phyloP scores from a whole-genome alignment of 305 asterid species.

The Fraxinus xanthoxyloides region DNA sequence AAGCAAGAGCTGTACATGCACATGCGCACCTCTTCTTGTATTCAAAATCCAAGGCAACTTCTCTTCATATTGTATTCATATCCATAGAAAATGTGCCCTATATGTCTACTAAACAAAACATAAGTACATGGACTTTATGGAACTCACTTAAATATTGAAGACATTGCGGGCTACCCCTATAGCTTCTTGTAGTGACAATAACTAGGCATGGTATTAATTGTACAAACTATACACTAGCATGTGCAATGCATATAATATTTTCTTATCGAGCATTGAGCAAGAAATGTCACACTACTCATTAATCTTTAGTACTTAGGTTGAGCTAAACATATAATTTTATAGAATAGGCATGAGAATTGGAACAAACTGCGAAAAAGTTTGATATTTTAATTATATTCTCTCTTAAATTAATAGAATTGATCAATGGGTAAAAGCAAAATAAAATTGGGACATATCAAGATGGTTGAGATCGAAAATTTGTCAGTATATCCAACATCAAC shows the following conservation, averaged over 20 bases:
- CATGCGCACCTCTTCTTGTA: not conserved
- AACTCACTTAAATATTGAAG: not conserved
- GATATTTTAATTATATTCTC: not conserved
- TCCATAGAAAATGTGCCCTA: not conserved
- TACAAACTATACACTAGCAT: not conserved
- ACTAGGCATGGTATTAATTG: not conserved
- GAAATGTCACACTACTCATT: not conserved
- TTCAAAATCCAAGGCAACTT: not conserved
- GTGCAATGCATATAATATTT: not conserved
- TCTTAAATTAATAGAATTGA: not conserved
- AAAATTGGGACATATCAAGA: not conserved
- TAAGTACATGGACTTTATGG: not conserved
- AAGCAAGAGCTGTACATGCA: not conserved
- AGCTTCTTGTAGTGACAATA: not conserved
- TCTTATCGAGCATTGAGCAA: not conserved
- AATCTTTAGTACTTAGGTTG: not conserved
- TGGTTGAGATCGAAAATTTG: not conserved
- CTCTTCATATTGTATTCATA: not conserved
- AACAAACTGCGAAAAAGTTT: not conserved
- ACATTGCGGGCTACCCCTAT: conserved; percentile 3
- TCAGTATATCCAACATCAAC: not conserved
- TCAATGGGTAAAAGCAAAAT: not conserved
- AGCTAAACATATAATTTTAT: not conserved
- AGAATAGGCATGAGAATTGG: not conserved
- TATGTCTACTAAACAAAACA: not conserved